Evolutionary conservation across 108 stramenopile genomes (phyloP).

Genomic region (Craspedostauros australis): DNA sequence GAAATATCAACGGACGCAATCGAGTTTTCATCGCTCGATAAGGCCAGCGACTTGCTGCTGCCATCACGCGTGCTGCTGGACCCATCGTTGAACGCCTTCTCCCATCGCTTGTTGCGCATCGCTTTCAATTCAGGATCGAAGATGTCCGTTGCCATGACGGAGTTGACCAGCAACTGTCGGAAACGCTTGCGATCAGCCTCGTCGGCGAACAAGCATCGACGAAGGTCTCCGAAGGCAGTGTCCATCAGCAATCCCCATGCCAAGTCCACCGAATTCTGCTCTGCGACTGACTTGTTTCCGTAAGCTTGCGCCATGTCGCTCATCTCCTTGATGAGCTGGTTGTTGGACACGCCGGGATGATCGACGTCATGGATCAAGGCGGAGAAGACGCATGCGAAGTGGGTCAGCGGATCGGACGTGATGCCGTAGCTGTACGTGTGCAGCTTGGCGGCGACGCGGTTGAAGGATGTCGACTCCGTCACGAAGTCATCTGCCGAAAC

Average conservation of each 20-base stretch:
- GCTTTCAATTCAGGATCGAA: constrained; percentile 21
- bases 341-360: constrained; percentile 34
- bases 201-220: constrained; percentile 18
- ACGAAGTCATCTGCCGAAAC: constrained; percentile 1
- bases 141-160: constrained; percentile 33
- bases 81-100: constrained; percentile 18
- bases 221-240: constrained; percentile 21
- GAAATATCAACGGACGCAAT: too few relatives aligned
- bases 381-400: constrained; percentile 48
- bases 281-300: constrained; percentile 17
- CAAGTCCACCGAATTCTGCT: constrained; percentile 25
- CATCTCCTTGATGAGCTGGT: constrained; percentile 24
- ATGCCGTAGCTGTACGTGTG: constrained; percentile 51
- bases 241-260: constrained; percentile 34
- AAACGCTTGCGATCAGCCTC: constrained; percentile 23
- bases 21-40: too few relatives aligned
- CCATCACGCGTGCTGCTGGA: too few relatives aligned
- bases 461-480: too few relatives aligned
- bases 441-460: constrained; percentile 11
- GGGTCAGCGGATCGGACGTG: constrained; percentile 45
- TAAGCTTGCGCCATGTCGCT: constrained; percentile 30
- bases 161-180: constrained; percentile 28
- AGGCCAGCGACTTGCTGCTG: too few relatives aligned
- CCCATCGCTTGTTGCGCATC: constrained; percentile 20
- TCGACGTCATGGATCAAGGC: constrained; percentile 66